A percentile compares a stretch with the other conserved stretches of the same genome.
Conservation (phyloP, 768 basidiomycete genomes). For the Suillus subaureus region DNA sequence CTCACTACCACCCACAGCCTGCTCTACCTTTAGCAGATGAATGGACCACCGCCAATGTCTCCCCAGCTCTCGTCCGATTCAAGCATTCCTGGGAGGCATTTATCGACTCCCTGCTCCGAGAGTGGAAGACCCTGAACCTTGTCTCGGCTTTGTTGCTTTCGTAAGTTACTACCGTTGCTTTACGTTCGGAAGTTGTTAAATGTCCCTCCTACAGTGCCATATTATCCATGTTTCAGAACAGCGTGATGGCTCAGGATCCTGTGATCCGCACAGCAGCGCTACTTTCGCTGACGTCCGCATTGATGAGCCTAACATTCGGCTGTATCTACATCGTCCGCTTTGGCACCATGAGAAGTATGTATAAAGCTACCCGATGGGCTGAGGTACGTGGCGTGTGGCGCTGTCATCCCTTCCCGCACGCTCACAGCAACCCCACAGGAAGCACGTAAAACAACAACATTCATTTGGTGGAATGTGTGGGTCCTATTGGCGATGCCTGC, state of each 20-base stretch:
- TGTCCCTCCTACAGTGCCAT: slow-evolving; percentile 50
- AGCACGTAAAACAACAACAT: slow-evolving; percentile 50
- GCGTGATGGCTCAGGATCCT: slow-evolving; percentile 55
- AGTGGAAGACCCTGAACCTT: slow-evolving; percentile 79
- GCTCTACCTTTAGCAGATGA: slow-evolving; percentile 54
- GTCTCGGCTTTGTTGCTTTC: slow-evolving; percentile 65
- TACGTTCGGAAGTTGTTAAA: too few species aligned
- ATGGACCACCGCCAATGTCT: slow-evolving; percentile 51
- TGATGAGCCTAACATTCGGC: slow-evolving; percentile 74
- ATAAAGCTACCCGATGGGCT: slow-evolving; percentile 72
- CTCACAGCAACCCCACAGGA: slow-evolving; percentile 43
- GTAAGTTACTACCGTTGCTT: slow-evolving; percentile 33
- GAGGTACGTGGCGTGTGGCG: slow-evolving; percentile 44
- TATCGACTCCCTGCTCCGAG: slow-evolving; percentile 65
- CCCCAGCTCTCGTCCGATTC: slow-evolving; percentile 68
- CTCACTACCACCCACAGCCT: slow-evolving; percentile 17
- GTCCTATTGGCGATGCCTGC: slow-evolving; percentile 67
- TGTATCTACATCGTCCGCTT: slow-evolving; percentile 76
- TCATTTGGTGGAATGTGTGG: slow-evolving; percentile 69
- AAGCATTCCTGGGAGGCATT: slow-evolving; percentile 69
- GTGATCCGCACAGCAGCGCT: slow-evolving; percentile 63
- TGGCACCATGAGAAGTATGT: slow-evolving; percentile 71
- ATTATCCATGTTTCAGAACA: slow-evolving; percentile 65
- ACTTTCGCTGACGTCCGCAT: slow-evolving; percentile 62
- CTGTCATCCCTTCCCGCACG: neutral